A percentile compares a stretch with the other conserved stretches of the same genome.
Evolutionary conservation across 495 filamentous ascomycete species (phyloP).

Genomic region (Schizothecium vesticola): DNA sequence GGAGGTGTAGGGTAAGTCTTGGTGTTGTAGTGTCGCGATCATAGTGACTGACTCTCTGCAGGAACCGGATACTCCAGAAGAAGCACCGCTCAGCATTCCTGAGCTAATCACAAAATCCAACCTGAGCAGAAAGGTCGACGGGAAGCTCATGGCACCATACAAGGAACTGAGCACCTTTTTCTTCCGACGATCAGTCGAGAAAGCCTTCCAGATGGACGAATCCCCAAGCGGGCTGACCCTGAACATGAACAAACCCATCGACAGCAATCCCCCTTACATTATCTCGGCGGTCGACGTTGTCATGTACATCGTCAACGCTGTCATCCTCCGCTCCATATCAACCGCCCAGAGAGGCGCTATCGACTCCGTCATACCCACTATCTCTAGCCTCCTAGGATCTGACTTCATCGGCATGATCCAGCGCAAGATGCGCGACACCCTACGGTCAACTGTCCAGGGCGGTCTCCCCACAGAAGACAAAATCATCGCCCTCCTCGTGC

Average conservation of each 20-base stretch:
- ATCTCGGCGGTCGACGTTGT: constrained; percentile 96
- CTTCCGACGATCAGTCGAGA: constrained; percentile 91
- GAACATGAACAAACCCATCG: constrained; percentile 60
- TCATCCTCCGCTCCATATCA: constrained; percentile 76
- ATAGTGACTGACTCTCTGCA: constrained; percentile 10
- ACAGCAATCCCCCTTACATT: constrained; percentile 77
- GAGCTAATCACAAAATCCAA: constrained; percentile 67
- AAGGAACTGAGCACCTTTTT: constrained; percentile 90
- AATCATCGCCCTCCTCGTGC: constrained; percentile 77
- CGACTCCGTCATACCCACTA: constrained; percentile 67
- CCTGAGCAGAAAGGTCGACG: constrained; percentile 66
- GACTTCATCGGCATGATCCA: constrained; percentile 98
- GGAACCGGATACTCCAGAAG: constrained; percentile 40
- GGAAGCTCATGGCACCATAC: constrained; percentile 69
- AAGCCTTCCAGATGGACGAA: constrained; percentile 97
- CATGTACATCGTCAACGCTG: constrained; percentile 96
- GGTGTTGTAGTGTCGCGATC: background rate
- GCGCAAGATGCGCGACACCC: constrained; percentile 94
- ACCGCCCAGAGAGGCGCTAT: constrained; percentile 76
- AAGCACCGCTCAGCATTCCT: constrained; percentile 54
- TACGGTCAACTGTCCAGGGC: constrained; percentile 66
- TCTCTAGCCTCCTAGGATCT: constrained; percentile 79
- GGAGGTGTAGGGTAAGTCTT: constrained; percentile 66
- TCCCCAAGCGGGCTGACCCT: constrained; percentile 73
- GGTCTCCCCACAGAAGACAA: constrained; percentile 76